Percentiles rank a stretch among this genome's conserved stretches.
These are phyloP conservation scores for Arthrinium puccinioides DNA, from an alignment of 2,329 filamentous ascomycete species.

Conservation along the genomic window DNA sequence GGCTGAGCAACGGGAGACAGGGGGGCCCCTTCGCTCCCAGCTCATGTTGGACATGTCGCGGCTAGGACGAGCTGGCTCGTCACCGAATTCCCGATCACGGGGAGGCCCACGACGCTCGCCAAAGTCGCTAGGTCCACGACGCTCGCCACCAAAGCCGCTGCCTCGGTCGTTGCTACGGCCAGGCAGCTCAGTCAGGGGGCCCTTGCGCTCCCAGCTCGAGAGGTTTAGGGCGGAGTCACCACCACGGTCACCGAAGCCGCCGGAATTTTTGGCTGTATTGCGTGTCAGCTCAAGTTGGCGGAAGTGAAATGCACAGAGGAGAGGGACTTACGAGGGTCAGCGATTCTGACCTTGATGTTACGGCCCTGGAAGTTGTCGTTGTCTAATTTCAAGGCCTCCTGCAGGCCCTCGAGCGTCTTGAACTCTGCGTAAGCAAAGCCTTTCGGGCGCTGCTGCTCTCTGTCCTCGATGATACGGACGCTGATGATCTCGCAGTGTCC, in stretches of 20 bases:
- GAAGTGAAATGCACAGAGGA: slow-evolving; percentile 3
- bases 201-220: slow-evolving; percentile 87
- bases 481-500: slow-evolving; percentile 76
- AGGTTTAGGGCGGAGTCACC: slow-evolving; percentile 70
- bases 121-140: slow-evolving; percentile 37
- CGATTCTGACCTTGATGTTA: slow-evolving; percentile 87
- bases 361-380: slow-evolving; percentile 80
- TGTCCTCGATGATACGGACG: slow-evolving; percentile 95
- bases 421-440: slow-evolving; percentile 99
- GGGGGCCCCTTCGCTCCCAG: slow-evolving; percentile 93
- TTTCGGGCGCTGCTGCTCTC: slow-evolving; percentile 87
- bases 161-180: slow-evolving; percentile 36
- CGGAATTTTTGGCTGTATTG: slow-evolving; percentile 72
- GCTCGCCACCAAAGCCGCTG: slow-evolving; percentile 8
- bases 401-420: slow-evolving; percentile 75
- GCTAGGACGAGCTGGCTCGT: slow-evolving; percentile 65
- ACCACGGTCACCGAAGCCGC: slow-evolving; percentile 47
- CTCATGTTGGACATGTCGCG: slow-evolving; percentile 66
- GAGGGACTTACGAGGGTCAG: slow-evolving; percentile 83
- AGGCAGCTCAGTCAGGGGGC: slow-evolving; percentile 68
- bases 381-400: slow-evolving; percentile 80
- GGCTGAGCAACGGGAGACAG: slow-evolving; percentile 61
- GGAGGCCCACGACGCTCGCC: slow-evolving; percentile 60
- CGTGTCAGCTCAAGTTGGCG: slow-evolving; percentile 25
- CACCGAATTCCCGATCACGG: slow-evolving; percentile 47